phyloP scores from a whole-genome alignment of 805 yeast genomes.

The Tetrapisispora nanseiensis region DNA sequence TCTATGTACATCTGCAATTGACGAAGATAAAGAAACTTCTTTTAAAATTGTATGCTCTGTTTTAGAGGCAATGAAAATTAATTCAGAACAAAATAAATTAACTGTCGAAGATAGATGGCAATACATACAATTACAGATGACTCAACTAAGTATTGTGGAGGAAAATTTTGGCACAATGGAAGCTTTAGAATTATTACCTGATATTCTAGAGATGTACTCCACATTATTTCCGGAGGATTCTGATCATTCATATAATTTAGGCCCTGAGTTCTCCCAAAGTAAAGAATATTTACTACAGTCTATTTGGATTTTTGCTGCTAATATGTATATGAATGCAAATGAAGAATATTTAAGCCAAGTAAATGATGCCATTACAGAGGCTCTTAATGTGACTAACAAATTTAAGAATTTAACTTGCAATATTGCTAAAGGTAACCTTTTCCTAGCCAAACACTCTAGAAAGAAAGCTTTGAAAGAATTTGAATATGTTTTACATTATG shows the following conservation, averaged over 20 bases:
- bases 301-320: slow-evolving; percentile 69
- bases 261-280: slow-evolving; percentile 12
- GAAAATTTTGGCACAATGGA: slow-evolving; percentile 46
- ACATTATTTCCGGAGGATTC: slow-evolving; percentile 31
- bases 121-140: slow-evolving; percentile 58
- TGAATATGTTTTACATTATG: slow-evolving; percentile 49
- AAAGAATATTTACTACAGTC: slow-evolving; percentile 41
- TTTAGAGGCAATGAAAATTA: slow-evolving; percentile 35
- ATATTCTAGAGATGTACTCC: slow-evolving; percentile 50
- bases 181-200: slow-evolving; percentile 57
- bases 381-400: slow-evolving; percentile 45
- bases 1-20: slow-evolving; percentile 46
- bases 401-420: slow-evolving; percentile 23
- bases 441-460: slow-evolving; percentile 31
- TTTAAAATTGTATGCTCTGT: slow-evolving; percentile 49
- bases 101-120: slow-evolving; percentile 32
- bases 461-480: slow-evolving; percentile 48
- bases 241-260: slow-evolving; percentile 8
- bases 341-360: slow-evolving; percentile 49
- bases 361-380: slow-evolving; percentile 63
- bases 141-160: slow-evolving; percentile 64
- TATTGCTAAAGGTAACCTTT: slow-evolving; percentile 26
- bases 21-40: slow-evolving; percentile 46
- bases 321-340: slow-evolving; percentile 41
- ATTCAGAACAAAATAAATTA: slow-evolving; percentile 9